Base-by-base conservation (phyloP, 139 green algal species). In the Tetradesmus obliquus region DNA sequence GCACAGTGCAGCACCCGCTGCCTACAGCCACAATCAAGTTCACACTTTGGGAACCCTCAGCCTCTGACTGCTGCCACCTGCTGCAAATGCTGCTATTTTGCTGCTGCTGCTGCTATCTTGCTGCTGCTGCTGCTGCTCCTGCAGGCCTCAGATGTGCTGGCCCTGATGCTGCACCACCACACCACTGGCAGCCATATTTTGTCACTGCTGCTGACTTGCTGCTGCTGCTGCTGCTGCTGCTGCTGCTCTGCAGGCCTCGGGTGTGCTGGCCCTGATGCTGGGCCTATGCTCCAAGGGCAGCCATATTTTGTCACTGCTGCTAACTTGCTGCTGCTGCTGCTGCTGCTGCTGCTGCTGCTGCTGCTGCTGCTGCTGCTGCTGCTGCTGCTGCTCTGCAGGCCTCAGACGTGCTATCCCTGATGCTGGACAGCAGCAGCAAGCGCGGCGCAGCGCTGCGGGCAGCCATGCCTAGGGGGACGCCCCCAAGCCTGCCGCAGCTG, bases 381-480 rank as follows among this genome's bases (percentile, higher is more conserved):
- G n/a, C n/a, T n/a, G n/a, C n/a, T n/a, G n/a, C 10, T 71, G 60
- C 17, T 17, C 7, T 69, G 0, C 93, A 97, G 92, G 94, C 96
- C 2, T 98, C 96, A 1, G 97, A 99, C 88, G 93, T 94, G 22
- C 84, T 97, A 22, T 5, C 22, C 20, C 9, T 45, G 12, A 87
- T 90, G 80, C 17, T 89, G 51, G 85, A 88, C 51, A 5, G 17
- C 60, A 84, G 72, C 5, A 90, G 81, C 69, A 95, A 88, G 51
- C 90, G 74, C 17, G 92, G 88, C 80, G 79, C 93, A 55, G 60
- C 90, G 1, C 55, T 93, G 81, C 86, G 91, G 17, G 45, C 45
- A 17, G 55, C 72, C 2, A 12, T 88, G 74, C 84, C 86, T 15
- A 81, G 45, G 22, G 84, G 54, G 55, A 60, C 76, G 20, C 69